Percentiles rank a stretch among this genome's conserved stretches.
phyloP scores from a whole-genome alignment of 1,284 basidiomycete genomes.

The Pseudozyma sp. region DNA sequence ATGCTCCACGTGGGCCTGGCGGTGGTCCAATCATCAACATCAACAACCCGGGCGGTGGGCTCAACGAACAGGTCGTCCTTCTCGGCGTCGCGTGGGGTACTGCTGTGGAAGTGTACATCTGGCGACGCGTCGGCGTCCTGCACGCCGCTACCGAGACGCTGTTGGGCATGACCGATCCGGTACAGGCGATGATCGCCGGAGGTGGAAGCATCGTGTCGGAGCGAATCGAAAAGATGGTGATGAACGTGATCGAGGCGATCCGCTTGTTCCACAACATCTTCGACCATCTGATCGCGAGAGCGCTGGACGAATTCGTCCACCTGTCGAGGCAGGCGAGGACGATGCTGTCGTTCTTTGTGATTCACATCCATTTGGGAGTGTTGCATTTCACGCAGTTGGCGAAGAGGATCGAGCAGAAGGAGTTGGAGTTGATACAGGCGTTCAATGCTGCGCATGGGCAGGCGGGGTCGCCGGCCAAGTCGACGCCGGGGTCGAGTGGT shows the following conservation, averaged over 20 bases:
- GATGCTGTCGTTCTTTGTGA: conserved; percentile 47
- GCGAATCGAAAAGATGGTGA: conserved; percentile 46
- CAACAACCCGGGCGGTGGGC: conserved; percentile 43
- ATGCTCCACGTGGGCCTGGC: conserved; percentile 3
- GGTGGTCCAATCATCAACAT: conserved; percentile 40
- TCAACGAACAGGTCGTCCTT: conserved; percentile 49
- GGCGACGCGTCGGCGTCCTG: conserved; percentile 40
- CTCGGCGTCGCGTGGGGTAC: conserved; percentile 53
- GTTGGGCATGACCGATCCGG: conserved; percentile 16
- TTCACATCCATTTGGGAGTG: conserved; percentile 49
- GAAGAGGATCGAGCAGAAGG: conserved; percentile 45
- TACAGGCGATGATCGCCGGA: conserved; percentile 31
- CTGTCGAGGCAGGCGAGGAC: conserved; percentile 41
- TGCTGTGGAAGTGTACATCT: conserved; percentile 53
- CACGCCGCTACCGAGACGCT: conserved; percentile 26
- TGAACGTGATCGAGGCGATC: conserved; percentile 46
- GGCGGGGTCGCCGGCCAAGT: neutral
- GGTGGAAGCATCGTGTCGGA: conserved; percentile 35
- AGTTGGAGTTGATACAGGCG: conserved; percentile 41
- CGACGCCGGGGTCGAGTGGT: neutral
- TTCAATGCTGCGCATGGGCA: conserved; percentile 22
- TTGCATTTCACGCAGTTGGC: conserved; percentile 43
- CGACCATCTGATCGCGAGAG: conserved; percentile 37
- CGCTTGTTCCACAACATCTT: conserved; percentile 50
- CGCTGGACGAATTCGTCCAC: conserved; percentile 43